phyloP scores from a whole-genome alignment of 176 grass and related monocot genomes.

The Rhynchospora breviuscula region DNA sequence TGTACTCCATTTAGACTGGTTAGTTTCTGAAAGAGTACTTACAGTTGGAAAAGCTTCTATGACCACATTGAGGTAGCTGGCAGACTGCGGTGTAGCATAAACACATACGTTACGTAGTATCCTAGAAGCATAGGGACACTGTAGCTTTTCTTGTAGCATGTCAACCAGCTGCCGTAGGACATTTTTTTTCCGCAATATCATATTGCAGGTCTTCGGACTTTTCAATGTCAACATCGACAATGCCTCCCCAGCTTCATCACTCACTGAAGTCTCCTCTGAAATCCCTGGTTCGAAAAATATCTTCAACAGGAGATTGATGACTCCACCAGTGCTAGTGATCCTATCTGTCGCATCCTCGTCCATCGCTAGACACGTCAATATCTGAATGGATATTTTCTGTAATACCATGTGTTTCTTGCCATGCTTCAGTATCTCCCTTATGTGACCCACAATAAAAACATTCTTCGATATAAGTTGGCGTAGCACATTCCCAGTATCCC shows the following conservation, averaged over 20 bases:
- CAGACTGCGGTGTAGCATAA: neutral
- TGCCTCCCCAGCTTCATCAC: constrained; percentile 35
- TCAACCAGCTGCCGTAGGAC: constrained; percentile 11
- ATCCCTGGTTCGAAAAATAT: constrained; percentile 21
- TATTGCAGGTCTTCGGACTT: constrained; percentile 27
- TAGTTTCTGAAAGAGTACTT: constrained; percentile 1
- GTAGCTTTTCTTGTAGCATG: constrained; percentile 3
- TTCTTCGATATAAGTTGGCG: constrained; percentile 30
- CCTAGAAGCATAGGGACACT: constrained; percentile 1
- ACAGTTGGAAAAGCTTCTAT: constrained; percentile 16
- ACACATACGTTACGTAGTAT: constrained; percentile 33
- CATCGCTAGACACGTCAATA: constrained; percentile 30
- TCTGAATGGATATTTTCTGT: constrained; percentile 34
- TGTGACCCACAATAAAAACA: constrained; percentile 34
- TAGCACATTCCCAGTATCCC: constrained; percentile 24
- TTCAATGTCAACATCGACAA: constrained; percentile 35
- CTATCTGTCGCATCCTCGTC: constrained; percentile 29
- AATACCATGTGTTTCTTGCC: constrained; percentile 20
- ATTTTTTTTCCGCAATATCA: constrained; percentile 12
- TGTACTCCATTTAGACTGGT: neutral
- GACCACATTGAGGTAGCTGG: neutral
- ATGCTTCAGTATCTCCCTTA: constrained; percentile 29
- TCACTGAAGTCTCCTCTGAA: neutral
- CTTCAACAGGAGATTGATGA: constrained; percentile 18
- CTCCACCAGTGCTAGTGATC: constrained; percentile 30